Evolutionary conservation across 1,284 basidiomycete genomes (phyloP).

Genomic region (Pseudomicrostroma phylloplanum): DNA sequence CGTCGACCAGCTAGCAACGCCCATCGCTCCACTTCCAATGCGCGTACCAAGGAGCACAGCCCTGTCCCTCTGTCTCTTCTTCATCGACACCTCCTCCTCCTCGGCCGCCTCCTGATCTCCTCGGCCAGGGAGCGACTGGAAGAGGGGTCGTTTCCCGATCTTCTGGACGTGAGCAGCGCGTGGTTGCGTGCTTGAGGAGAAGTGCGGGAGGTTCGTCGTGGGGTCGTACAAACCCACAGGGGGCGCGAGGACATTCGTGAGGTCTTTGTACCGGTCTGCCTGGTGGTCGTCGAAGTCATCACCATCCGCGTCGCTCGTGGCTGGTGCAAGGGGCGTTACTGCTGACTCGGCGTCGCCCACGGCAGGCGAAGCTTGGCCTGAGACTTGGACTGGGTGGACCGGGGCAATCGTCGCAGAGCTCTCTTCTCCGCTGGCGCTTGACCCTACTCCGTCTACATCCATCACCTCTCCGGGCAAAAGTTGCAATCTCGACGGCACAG

Average conservation of each 20-base stretch:
- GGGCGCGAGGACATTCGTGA: conserved; percentile 22
- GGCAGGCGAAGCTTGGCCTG: neutral
- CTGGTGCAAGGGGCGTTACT: conserved; percentile 15
- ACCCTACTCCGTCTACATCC: neutral
- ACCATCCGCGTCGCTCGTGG: neutral
- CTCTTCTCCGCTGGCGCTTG: neutral
- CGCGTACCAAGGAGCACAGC: too few species aligned
- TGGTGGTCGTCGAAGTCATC: conserved; percentile 9
- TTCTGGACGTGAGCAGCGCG: conserved; percentile 17
- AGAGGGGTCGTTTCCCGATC: conserved; percentile 1
- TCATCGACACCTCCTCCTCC: neutral
- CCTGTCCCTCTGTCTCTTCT: neutral
- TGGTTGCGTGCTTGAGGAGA: conserved; percentile 35
- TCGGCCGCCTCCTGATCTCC: neutral
- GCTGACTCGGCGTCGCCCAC: too few species aligned
- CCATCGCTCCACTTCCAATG: neutral
- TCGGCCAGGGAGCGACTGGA: neutral
- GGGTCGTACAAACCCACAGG: conserved; percentile 48
- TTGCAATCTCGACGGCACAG: neutral
- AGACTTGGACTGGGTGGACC: conserved; percentile 7
- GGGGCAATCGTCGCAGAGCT: conserved; percentile 9
- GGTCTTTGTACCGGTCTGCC: conserved; percentile 15
- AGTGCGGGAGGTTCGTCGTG: conserved; percentile 38
- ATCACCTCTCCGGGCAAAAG: neutral
- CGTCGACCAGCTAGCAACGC: neutral